Conservation (phyloP, 176 grass and related monocot species). For the Pontederia crassipes region DNA sequence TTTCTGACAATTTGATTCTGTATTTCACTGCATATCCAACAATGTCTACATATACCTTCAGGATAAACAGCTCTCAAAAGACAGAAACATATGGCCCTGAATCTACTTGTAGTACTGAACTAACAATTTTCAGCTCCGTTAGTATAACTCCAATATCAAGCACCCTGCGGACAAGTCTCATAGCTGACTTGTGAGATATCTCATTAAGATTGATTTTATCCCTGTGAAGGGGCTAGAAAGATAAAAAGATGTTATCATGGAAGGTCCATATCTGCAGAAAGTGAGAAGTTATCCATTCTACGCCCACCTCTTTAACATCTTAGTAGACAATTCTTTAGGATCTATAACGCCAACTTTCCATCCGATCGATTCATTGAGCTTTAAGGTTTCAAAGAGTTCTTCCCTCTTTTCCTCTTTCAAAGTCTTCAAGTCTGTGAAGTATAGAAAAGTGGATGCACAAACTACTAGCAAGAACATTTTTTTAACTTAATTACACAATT, state of each 20-base stretch:
- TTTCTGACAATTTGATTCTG: constrained; percentile 67
- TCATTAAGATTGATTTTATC: constrained; percentile 87
- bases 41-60: constrained; percentile 84
- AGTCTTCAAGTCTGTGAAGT: constrained; percentile 71
- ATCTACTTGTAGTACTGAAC: background rate
- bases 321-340: constrained; percentile 75
- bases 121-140: constrained; percentile 41
- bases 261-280: no score
- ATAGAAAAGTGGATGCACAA: constrained; percentile 6
- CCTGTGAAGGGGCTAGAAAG: constrained; percentile 35
- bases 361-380: constrained; percentile 47
- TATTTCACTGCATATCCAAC: constrained; percentile 90
- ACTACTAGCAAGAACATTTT: background rate
- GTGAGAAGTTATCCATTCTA: background rate
- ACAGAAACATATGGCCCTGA: background rate
- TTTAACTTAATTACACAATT: no score
- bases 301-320: constrained; percentile 65
- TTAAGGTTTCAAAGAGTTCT: constrained; percentile 74
- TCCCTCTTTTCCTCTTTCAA: constrained; percentile 90
- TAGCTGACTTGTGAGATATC: constrained; percentile 95
- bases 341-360: constrained; percentile 93
- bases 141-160: constrained; percentile 67
- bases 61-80: background rate
- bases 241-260: background rate
- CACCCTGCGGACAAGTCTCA: constrained; percentile 59